Base-by-base conservation (phyloP, 2,329 filamentous ascomycete species). In the Stachybotrys chlorohalonatus region DNA sequence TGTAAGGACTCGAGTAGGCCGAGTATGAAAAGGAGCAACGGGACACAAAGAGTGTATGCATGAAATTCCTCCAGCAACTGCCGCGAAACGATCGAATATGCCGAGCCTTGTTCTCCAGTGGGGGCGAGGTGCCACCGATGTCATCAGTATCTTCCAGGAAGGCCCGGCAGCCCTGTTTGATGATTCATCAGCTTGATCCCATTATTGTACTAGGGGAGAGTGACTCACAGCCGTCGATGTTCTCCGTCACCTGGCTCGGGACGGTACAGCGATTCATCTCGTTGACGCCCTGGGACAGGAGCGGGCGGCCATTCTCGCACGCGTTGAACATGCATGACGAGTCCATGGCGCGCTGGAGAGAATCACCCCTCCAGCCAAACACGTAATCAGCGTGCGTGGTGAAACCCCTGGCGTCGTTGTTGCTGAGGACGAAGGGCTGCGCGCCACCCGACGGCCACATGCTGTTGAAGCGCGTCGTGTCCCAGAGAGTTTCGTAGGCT, bases 401-500 rank as follows among this genome's bases (percentile, higher is more conserved):
- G 54, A 64, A 71, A 13, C 69, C 70, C 36, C 63, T 66, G 52
- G 59, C 56, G 50, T 68, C 66, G 47, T 63, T 62, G 59, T 62
- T 68, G 58, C 62, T 67, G 7, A 64, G 55, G 2, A 60, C 57
- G 53, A 68, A 67, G 16, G 65, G 66, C 31, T 65, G 59, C 16
- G 61, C 62, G 36, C 64, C 66, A 62, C 68, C 65, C 47, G 66
- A 62, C 5, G 49, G 49, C 49, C 49, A 51, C 49, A 51, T 59
- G 63, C 67, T 62, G 58, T 70, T 71, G 59, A 74, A 75, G 49
- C 63, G 58, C 7, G 67, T 62, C 5, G 67, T 68, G 49, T 74
- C 68, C 71, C 70, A 74, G 50, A 75, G 66, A 2, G 72, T 70
- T 59, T 74, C 71, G 61, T 73, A 70, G 61, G 68, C 68, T 2